Base-by-base conservation (phyloP, 2,329 filamentous ascomycete genomes). In the Septoria petroselini region DNA sequence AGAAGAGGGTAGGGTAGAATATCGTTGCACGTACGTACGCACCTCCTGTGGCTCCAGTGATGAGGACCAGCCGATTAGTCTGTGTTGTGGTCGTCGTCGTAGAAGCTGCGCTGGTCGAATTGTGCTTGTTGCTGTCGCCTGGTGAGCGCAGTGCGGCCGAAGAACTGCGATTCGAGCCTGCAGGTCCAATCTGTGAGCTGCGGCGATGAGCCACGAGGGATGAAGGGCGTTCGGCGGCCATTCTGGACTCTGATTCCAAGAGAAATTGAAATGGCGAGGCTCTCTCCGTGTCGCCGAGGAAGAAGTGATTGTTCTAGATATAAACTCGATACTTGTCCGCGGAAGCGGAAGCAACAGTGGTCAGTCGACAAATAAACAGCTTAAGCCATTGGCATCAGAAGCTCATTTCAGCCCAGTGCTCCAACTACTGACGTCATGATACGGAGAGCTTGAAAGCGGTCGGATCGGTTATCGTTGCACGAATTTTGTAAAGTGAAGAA, bases 11-110 rank as follows among this genome's bases (percentile, higher is more conserved):
- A n/a, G n/a, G n/a, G n/a, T n/a, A n/a, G n/a, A n/a, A n/a, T n/a
- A n/a, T n/a, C n/a, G n/a, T n/a, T n/a, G n/a, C n/a, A n/a, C n/a
- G n/a, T n/a, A n/a, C n/a, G n/a, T n/a, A n/a, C n/a, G n/a, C n/a
- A 48, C 52, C 57, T 15, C 72, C 72, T 15, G 71, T 73, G 7
- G 69, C 69, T 8, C 71, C 71, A 1, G 70, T 73, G 21, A 75
- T 65, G 27, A 75, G 66, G 19, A 65, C 50, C 37, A 52, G 39
- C 6, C 35, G 33, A 27, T 52, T 46, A 19, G n/a, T 17, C 3
- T 29, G 18, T 11, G 45, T 52, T n/a, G 33, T 45, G 6, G 41
- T 45, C 21, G 46, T 39, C 3, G 50, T 39, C 25, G 34, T 37
- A 8, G 30, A 33, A n/a, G 14, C 30, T 4, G 30, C n/a, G 29